Conservation (phyloP, 2,329 filamentous ascomycete genomes). For the Plenodomus tracheiphilus region DNA sequence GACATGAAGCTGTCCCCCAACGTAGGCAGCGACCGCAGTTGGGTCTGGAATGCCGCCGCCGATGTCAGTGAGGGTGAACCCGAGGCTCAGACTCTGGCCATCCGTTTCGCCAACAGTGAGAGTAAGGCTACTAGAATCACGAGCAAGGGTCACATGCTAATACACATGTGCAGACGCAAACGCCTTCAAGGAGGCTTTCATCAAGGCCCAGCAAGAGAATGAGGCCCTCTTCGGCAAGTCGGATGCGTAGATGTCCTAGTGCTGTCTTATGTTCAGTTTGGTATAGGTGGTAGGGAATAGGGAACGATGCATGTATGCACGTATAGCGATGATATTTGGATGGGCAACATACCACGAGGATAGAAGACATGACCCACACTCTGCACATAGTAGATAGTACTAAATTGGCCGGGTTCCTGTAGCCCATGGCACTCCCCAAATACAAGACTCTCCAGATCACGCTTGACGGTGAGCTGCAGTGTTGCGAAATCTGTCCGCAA, state of each 20-base stretch:
- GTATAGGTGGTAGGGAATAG: conserved; percentile 13
- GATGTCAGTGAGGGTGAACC: conserved; percentile 98
- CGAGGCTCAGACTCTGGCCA: conserved; percentile 92
- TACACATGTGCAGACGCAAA: conserved; percentile 72
- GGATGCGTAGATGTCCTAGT: conserved; percentile 48
- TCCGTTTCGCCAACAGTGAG: conserved; percentile 96
- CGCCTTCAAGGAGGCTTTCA: conserved; percentile 94
- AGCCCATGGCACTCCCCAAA: conserved; percentile 23
- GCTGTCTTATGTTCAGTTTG: neutral
- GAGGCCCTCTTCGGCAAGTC: conserved; percentile 71
- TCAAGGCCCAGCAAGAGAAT: conserved; percentile 96
- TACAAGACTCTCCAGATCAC: no score
- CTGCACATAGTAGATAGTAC: conserved; percentile 45
- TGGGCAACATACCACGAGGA: conserved; percentile 33
- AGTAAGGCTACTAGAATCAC: conserved; percentile 63
- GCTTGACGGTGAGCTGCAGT: neutral
- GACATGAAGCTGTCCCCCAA: conserved; percentile 99
- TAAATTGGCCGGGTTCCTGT: conserved; percentile 28
- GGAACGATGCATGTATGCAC: conserved; percentile 24
- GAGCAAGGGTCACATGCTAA: conserved; percentile 26
- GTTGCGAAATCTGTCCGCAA: no score
- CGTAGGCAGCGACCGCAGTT: conserved; percentile 95
- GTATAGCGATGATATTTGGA: conserved; percentile 35
- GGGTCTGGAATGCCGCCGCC: conserved; percentile 98
- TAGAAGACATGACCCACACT: conserved; percentile 31